Conservation (phyloP, 495 filamentous ascomycete species). For the Bombardia bombarda region DNA sequence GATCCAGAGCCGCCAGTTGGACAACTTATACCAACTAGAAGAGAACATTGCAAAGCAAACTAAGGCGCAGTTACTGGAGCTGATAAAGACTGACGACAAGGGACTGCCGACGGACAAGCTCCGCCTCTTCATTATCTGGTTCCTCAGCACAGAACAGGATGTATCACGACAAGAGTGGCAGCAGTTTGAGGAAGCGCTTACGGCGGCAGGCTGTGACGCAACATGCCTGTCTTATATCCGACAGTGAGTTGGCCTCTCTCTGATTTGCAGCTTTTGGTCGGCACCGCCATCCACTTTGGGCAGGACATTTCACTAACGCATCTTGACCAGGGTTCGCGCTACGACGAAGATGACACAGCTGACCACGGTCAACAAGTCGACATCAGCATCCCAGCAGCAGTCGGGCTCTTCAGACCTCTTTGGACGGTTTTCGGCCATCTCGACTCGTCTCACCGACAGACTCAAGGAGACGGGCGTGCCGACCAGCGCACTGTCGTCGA, state of each 20-base stretch:
- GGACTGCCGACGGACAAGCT: slow-evolving; percentile 84
- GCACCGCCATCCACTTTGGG: too few relatives aligned
- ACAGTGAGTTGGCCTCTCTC: slow-evolving; percentile 44
- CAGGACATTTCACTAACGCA: neutral
- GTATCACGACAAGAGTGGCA: slow-evolving; percentile 73
- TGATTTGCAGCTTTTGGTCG: too few relatives aligned
- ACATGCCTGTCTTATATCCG: slow-evolving; percentile 77
- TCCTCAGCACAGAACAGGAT: slow-evolving; percentile 88
- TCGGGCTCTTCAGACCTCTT: slow-evolving; percentile 66
- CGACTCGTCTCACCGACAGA: slow-evolving; percentile 82
- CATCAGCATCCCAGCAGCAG: slow-evolving; percentile 49
- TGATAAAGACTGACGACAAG: slow-evolving; percentile 74
- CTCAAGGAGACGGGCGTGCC: slow-evolving; percentile 77
- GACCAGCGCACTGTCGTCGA: slow-evolving; percentile 52
- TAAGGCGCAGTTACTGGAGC: slow-evolving; percentile 80
- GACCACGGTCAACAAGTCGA: slow-evolving; percentile 61
- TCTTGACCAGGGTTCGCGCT: slow-evolving; percentile 66
- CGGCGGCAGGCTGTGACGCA: slow-evolving; percentile 61
- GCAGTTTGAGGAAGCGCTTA: slow-evolving; percentile 80
- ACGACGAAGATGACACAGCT: slow-evolving; percentile 99
- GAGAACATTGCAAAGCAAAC: slow-evolving; percentile 90
- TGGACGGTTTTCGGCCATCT: slow-evolving; percentile 81
- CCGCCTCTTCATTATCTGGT: slow-evolving; percentile 94
- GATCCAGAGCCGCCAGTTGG: slow-evolving; percentile 68
- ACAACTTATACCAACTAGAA: slow-evolving; percentile 94